A percentile compares a stretch with the other conserved stretches of the same genome.
phyloP scores from a whole-genome alignment of 2,329 filamentous ascomycete species.

The Fusarium redolens region DNA sequence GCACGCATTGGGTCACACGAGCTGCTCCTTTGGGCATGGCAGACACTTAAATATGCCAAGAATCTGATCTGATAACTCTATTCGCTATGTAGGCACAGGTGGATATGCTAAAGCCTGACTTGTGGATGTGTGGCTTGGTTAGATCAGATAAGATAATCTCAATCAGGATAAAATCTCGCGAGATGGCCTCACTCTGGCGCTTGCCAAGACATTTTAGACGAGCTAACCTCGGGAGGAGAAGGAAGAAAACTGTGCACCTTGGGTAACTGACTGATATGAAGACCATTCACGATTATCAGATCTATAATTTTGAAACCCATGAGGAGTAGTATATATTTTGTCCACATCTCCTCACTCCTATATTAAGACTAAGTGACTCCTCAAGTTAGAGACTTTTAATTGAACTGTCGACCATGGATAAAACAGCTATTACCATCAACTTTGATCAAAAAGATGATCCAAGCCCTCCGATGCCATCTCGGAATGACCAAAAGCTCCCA shows the following conservation, averaged over 20 bases:
- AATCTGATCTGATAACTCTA: neutral
- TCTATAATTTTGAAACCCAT: too few species aligned
- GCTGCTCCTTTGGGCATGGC: neutral
- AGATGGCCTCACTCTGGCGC: neutral
- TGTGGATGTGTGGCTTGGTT: neutral
- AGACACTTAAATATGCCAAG: neutral
- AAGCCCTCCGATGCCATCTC: rapidly evolving
- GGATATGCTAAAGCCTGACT: neutral
- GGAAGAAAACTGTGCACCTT: neutral
- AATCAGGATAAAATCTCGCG: neutral
- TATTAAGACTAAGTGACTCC: too few species aligned
- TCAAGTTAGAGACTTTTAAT: too few species aligned
- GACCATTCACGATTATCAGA: too few species aligned
- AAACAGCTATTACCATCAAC: rapidly evolving
- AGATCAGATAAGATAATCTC: constrained; percentile 6
- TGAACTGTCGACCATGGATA: neutral
- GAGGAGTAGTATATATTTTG: too few species aligned
- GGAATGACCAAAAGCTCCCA: neutral
- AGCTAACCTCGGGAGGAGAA: neutral
- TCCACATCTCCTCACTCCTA: too few species aligned
- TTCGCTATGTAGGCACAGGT: neutral
- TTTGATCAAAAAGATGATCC: neutral
- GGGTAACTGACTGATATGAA: neutral
- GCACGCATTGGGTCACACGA: neutral
- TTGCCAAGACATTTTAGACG: neutral